Conservation (phyloP, 2,329 filamentous ascomycete genomes). For the Cordyceps cicadae region DNA sequence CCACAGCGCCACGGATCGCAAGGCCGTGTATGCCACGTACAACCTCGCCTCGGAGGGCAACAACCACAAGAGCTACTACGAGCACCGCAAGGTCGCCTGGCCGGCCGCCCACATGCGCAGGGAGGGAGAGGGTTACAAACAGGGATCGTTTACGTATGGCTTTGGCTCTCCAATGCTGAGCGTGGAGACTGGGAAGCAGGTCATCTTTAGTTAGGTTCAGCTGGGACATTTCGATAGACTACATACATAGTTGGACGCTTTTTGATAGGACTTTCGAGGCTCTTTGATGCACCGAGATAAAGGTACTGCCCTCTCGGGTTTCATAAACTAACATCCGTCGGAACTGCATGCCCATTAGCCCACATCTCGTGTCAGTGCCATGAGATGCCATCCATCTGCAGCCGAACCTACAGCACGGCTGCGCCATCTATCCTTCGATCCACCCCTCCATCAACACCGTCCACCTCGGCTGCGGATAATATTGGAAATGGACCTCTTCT, state of each 20-base stretch:
- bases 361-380: neutral
- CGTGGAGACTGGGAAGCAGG: slow-evolving; percentile 14
- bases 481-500: neutral
- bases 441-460: neutral
- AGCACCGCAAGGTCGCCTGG: slow-evolving; percentile 15
- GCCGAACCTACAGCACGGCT: neutral
- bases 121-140: slow-evolving; percentile 11
- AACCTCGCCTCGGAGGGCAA: slow-evolving; percentile 16
- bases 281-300: too few relatives aligned
- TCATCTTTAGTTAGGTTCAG: slow-evolving; percentile 12
- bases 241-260: too few relatives aligned
- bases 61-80: slow-evolving; percentile 15
- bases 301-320: too few relatives aligned
- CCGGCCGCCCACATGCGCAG: slow-evolving; percentile 17
- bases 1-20: slow-evolving; percentile 13
- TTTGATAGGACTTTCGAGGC: too few relatives aligned
- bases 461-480: neutral
- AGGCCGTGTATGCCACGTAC: slow-evolving; percentile 17
- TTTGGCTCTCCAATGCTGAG: slow-evolving; percentile 17
- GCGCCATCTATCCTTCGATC: neutral
- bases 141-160: slow-evolving; percentile 13
- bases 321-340: neutral
- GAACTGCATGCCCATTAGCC: neutral
- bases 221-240: too few relatives aligned
- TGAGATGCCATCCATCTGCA: too few relatives aligned